Percentiles rank a stretch among this genome's conserved stretches.
These are phyloP conservation scores for Rhodotorula sp. DNA, from an alignment of 1,284 basidiomycete genomes.

Conservation along the genomic window DNA sequence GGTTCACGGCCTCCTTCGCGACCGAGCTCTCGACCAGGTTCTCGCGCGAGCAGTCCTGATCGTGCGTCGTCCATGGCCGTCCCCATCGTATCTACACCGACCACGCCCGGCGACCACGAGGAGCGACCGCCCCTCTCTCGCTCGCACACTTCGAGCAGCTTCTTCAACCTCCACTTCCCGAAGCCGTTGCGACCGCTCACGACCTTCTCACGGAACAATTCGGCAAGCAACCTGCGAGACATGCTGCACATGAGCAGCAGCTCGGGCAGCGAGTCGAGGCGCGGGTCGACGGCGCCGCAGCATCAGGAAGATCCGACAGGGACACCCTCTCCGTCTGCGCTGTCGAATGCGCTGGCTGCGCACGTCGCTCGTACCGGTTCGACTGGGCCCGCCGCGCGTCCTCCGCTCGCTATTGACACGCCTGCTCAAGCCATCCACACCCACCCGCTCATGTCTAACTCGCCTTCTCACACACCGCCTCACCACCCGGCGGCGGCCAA, in stretches of 20 bases:
- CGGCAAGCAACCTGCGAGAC: conserved; percentile 26
- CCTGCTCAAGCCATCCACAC: conserved; percentile 11
- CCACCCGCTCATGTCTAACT: conserved; percentile 36
- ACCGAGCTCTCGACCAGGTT: conserved; percentile 22
- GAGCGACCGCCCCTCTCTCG: conserved; percentile 16
- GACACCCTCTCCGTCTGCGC: conserved; percentile 35
- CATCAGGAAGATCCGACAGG: conserved; percentile 17
- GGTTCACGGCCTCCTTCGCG: conserved; percentile 32
- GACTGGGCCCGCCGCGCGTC: background rate
- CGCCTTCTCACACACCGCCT: conserved; percentile 7
- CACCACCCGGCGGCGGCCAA: conserved; percentile 3
- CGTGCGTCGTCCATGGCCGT: conserved; percentile 6
- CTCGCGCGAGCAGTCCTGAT: conserved; percentile 27
- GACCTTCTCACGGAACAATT: conserved; percentile 35
- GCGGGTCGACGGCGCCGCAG: conserved; percentile 1
- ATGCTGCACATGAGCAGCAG: conserved; percentile 9
- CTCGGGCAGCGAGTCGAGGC: conserved; percentile 8
- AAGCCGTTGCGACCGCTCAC: conserved; percentile 45
- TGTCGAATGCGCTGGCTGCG: conserved; percentile 38
- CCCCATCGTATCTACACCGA: conserved; percentile 9
- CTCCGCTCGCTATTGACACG: conserved; percentile 7
- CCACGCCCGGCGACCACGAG: background rate
- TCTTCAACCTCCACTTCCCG: conserved; percentile 43
- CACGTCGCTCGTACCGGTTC: conserved; percentile 32
- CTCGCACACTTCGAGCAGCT: conserved; percentile 30